phyloP scores from a whole-genome alignment of 768 basidiomycete genomes.

The Suillus subalutaceus region DNA sequence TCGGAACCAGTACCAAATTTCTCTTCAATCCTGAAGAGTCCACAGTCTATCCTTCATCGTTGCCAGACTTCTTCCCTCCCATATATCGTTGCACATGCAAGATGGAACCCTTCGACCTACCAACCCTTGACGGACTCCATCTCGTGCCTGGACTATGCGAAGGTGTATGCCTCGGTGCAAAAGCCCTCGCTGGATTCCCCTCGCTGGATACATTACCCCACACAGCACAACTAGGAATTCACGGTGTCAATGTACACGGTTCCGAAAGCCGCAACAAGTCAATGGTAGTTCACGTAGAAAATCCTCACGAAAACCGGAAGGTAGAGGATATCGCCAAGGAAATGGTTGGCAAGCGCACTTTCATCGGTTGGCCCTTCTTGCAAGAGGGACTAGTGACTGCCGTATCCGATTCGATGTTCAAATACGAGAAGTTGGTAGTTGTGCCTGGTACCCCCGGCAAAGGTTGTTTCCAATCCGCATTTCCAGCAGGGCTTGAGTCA shows the following conservation, averaged over 20 bases:
- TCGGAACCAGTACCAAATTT: slow-evolving; percentile 83
- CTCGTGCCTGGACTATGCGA: slow-evolving; percentile 86
- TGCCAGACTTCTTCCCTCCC: slow-evolving; percentile 94
- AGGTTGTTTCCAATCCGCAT: slow-evolving; percentile 75
- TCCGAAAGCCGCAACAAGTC: slow-evolving; percentile 90
- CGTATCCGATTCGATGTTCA: slow-evolving; percentile 85
- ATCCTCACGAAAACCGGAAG: slow-evolving; percentile 68
- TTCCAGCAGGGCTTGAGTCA: slow-evolving; percentile 61
- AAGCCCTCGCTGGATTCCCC: slow-evolving; percentile 94
- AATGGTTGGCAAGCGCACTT: slow-evolving; percentile 78
- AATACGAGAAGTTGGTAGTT: slow-evolving; percentile 73
- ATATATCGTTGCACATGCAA: slow-evolving; percentile 77
- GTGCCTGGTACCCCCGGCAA: slow-evolving; percentile 50
- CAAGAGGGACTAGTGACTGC: slow-evolving; percentile 88
- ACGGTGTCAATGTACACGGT: slow-evolving; percentile 93
- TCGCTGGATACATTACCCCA: slow-evolving; percentile 90
- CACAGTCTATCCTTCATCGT: slow-evolving; percentile 82
- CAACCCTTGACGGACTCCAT: slow-evolving; percentile 82
- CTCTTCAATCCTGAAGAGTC: slow-evolving; percentile 64
- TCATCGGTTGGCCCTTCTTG: slow-evolving; percentile 92
- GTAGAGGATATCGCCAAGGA: slow-evolving; percentile 72
- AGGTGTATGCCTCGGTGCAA: slow-evolving; percentile 83
- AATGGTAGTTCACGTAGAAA: slow-evolving; percentile 86
- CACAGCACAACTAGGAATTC: slow-evolving; percentile 73
- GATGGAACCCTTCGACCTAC: slow-evolving; percentile 85